Evolutionary conservation across 73 alveolate genomes (phyloP).

Genomic region (Paraurostyla sp.): DNA sequence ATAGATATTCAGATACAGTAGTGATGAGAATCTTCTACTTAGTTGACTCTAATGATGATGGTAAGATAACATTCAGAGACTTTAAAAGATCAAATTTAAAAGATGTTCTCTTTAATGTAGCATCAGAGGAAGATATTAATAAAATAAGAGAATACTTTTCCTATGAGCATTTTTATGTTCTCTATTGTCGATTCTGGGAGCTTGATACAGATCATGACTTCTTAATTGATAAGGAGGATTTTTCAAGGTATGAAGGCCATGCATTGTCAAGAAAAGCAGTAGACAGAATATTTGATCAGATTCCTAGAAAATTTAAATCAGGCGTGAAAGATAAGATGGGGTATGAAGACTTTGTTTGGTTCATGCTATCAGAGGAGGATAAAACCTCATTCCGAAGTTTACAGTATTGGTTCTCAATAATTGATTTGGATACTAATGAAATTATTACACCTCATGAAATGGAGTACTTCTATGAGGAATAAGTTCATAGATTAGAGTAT

Average conservation of each 20-base stretch:
- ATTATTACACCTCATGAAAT: constrained; percentile 96
- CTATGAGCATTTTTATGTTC: constrained; percentile 99
- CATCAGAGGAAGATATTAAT: constrained; percentile 93
- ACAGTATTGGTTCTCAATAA: constrained; percentile 98
- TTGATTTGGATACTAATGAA: constrained; percentile 98
- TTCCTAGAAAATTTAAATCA: constrained; percentile 97
- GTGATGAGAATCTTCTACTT: constrained; percentile 93
- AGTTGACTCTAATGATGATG: constrained; percentile 95
- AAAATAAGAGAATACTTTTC: constrained; percentile 98
- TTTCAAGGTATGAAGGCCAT: constrained; percentile 95
- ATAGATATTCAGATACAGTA: constrained; percentile 98
- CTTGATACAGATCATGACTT: constrained; percentile 99
- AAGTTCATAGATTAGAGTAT: constrained; percentile 94
- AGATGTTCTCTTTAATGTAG: constrained; percentile 83
- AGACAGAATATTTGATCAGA: constrained; percentile 98
- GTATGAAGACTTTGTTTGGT: constrained; percentile 98
- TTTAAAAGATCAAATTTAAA: constrained; percentile 92
- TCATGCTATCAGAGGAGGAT: constrained; percentile 99
- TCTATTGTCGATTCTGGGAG: constrained; percentile 99
- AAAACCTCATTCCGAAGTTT: constrained; percentile 94
- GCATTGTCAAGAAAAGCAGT: constrained; percentile 97
- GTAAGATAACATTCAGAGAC: constrained; percentile 92
- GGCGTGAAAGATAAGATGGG: constrained; percentile 97
- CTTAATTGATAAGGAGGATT: constrained; percentile 98
- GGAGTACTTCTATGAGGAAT: constrained; percentile 97